phyloP scores from a whole-genome alignment of 345 rosid species.

The Camelina laxa region DNA sequence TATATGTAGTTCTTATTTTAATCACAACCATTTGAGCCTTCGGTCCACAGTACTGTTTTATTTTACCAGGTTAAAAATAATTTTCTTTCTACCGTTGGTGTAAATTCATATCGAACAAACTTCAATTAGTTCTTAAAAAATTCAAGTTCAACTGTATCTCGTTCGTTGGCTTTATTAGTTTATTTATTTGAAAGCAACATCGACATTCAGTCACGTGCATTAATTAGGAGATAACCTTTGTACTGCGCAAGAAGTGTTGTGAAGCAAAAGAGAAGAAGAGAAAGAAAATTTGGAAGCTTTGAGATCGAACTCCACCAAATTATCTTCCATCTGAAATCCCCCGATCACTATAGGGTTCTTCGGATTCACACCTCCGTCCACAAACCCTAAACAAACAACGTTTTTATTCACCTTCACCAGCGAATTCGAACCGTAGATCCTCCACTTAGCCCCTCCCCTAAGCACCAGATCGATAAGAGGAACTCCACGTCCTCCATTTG shows the following conservation, averaged over 20 bases:
- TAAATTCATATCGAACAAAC: no score
- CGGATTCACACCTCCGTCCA: slow-evolving; percentile 39
- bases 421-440: slow-evolving; percentile 21
- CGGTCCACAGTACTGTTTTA: no score
- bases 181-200: not conserved
- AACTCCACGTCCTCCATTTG: slow-evolving; percentile 22
- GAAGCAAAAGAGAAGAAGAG: slow-evolving; percentile 8
- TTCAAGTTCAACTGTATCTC: no score
- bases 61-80: no score
- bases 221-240: no score
- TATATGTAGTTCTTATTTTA: no score
- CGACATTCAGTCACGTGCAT: no score
- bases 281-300: slow-evolving; percentile 8
- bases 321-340: slow-evolving; percentile 33
- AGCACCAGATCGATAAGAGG: slow-evolving; percentile 44
- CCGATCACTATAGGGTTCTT: slow-evolving; percentile 6
- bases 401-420: slow-evolving; percentile 35
- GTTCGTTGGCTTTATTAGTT: no score
- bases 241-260: slow-evolving; percentile 4
- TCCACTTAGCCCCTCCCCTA: slow-evolving; percentile 40
- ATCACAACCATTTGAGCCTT: no score
- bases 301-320: slow-evolving; percentile 28
- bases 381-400: slow-evolving; percentile 47
- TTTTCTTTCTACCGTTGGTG: no score
- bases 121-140: no score